Evolutionary conservation across 73 alveolate genomes (phyloP).

Genomic region (Symbiodinium pilosum): DNA sequence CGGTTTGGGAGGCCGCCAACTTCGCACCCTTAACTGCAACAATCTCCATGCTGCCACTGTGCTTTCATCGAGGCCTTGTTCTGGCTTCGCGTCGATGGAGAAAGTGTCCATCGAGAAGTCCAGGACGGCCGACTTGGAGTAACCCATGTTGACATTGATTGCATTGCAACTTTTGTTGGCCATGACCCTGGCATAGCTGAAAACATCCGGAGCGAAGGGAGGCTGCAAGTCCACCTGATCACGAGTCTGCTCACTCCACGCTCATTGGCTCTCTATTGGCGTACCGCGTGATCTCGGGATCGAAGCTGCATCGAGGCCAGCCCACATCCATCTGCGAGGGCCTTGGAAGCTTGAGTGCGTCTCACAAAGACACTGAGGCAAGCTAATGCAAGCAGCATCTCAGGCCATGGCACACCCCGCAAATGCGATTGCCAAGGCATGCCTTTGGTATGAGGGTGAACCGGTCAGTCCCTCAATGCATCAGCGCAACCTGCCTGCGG

Average conservation of each 20-base stretch:
- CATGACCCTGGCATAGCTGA: not conserved
- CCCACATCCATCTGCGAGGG: not conserved
- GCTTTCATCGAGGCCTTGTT: not conserved
- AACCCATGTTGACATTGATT: too few relatives aligned
- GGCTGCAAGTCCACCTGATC: conserved; percentile 8
- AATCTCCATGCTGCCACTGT: not conserved
- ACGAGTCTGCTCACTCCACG: too few relatives aligned
- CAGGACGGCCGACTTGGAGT: not conserved
- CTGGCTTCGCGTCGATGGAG: not conserved
- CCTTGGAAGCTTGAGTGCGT: too few relatives aligned
- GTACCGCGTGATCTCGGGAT: not conserved
- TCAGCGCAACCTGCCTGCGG: too few relatives aligned
- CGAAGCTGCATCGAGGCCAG: conserved; percentile 4
- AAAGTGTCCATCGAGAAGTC: conserved; percentile 1
- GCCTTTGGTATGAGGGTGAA: too few relatives aligned
- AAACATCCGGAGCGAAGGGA: not conserved
- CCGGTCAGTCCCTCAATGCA: too few relatives aligned
- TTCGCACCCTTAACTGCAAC: conserved; percentile 77
- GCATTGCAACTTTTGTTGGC: not conserved
- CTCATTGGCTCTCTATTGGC: not conserved
- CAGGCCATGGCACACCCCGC: not conserved
- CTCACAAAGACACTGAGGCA: too few relatives aligned
- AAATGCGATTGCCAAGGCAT: not conserved
- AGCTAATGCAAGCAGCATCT: not conserved
- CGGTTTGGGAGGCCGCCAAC: conserved; percentile 69